These are phyloP conservation scores for Clonostachys chloroleuca DNA, from an alignment of 2,329 filamentous ascomycete species.

Conservation along the genomic window DNA sequence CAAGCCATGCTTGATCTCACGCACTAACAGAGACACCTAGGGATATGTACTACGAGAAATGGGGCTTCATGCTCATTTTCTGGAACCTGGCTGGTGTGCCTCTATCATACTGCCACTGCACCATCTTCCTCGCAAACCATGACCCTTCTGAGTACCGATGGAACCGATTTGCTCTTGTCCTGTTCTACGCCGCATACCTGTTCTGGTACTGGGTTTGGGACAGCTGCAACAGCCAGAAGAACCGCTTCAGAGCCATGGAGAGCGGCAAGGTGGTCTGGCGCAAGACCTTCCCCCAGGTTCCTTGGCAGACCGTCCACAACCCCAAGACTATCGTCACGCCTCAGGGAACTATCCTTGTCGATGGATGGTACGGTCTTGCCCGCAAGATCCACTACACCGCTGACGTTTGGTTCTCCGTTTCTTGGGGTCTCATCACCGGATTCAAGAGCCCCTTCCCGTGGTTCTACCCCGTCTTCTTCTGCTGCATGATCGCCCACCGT, in stretches of 20 bases:
- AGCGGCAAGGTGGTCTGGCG: slow-evolving; percentile 66
- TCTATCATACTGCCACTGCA: slow-evolving; percentile 90
- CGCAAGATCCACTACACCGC: slow-evolving; percentile 56
- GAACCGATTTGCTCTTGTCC: slow-evolving; percentile 63
- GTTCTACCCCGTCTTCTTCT: slow-evolving; percentile 87
- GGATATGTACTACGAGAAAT: slow-evolving; percentile 98
- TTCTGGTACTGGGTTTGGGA: slow-evolving; percentile 92
- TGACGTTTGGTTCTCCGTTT: slow-evolving; percentile 42
- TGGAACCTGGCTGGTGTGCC: slow-evolving; percentile 94
- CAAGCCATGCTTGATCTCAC: neutral
- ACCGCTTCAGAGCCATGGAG: slow-evolving; percentile 80
- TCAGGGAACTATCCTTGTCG: slow-evolving; percentile 71
- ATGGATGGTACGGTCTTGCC: slow-evolving; percentile 79
- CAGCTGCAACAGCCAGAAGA: slow-evolving; percentile 90
- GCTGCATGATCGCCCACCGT: slow-evolving; percentile 76
- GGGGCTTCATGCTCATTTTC: slow-evolving; percentile 97
- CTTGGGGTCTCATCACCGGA: slow-evolving; percentile 47
- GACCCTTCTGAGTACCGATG: slow-evolving; percentile 72
- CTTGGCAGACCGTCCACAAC: slow-evolving; percentile 79
- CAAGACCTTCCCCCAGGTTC: slow-evolving; percentile 85
- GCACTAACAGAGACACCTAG: slow-evolving; percentile 5
- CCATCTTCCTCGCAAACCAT: slow-evolving; percentile 83
- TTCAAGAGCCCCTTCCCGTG: slow-evolving; percentile 75
- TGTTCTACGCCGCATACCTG: slow-evolving; percentile 68
- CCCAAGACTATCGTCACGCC: slow-evolving; percentile 72